Base-by-base conservation (phyloP, 257 asterid species). In the Paraleonurus japonicus region DNA sequence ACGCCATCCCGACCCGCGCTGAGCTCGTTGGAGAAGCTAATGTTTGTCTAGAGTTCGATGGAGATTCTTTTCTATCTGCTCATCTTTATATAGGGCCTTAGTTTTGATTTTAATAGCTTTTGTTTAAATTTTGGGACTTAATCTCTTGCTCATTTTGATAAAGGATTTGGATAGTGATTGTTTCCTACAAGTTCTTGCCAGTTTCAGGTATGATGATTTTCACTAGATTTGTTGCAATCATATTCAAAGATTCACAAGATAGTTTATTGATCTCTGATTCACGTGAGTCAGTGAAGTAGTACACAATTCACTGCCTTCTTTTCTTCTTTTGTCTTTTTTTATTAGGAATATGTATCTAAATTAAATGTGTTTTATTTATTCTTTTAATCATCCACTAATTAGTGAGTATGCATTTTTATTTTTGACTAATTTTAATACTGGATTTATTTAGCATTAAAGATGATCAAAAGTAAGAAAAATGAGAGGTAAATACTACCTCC, bases 91-190 rank as follows among this genome's bases (percentile, higher is more conserved):
- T 74, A 74, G 32, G 2, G 2, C 28, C 33, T 41, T 37, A 3
- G 8, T 61, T 32, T 37, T 2, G 13, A 32, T 55, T 23, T 0
- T 51, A 0, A 1, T 32, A 32, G 7, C 0, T 10, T 54, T 54
- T 55, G 2, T 19, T 51, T 51, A 19, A 17, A 7, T 1, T 51
- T 9, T 10, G 30, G 24, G 26, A 3, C 4, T 32, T 45, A 51
- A 51, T 51, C 59, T 75, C 70, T 75, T 67, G 70, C 35, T 10
- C 12, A 15, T 1, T 59, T 60, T 50, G 35, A 7, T 24, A 67
- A 67, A 68, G 1, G 71, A 75, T 68, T 61, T 68, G 47, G 75
- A 68, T 7, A 23, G 50, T 33, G 74, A 75, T 75, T 0, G 0
- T 23, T 67, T 75, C 65, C 64, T 4, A 32, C 75, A 43, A 17